Conservation (phyloP, 768 basidiomycete species). For the Cystobasidium ongulense region DNA sequence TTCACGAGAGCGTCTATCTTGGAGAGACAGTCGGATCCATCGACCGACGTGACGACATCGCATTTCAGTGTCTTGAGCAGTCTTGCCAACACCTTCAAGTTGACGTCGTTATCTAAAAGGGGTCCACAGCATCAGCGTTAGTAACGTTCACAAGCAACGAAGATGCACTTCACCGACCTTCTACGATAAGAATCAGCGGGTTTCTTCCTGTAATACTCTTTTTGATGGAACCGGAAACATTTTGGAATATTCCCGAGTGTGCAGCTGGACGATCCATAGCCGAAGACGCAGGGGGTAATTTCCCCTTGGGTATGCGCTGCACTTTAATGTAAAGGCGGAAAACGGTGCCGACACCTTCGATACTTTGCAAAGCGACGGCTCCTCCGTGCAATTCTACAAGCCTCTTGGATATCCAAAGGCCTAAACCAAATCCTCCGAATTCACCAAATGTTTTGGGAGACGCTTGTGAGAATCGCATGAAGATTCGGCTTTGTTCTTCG, state of each 20-base stretch:
- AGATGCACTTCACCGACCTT: constrained; percentile 2
- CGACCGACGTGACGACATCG: constrained; percentile 19
- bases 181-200: not conserved
- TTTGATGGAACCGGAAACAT: not conserved
- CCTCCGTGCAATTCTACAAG: constrained; percentile 33
- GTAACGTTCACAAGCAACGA: not conserved
- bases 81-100: constrained; percentile 21
- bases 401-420: constrained; percentile 27
- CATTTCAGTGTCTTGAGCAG: constrained; percentile 28
- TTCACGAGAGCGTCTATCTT: constrained; percentile 17
- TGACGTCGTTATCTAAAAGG: constrained; percentile 29
- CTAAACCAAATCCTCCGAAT: constrained; percentile 32
- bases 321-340: constrained; percentile 28
- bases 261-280: not conserved
- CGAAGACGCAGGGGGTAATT: not conserved
- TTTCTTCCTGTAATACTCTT: not conserved
- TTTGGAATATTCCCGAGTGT: not conserved
- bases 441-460: constrained; percentile 31
- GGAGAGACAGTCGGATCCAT: constrained; percentile 11
- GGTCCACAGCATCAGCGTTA: not conserved
- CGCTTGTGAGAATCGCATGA: constrained; percentile 32
- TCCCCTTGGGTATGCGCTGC: not conserved
- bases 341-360: constrained; percentile 28
- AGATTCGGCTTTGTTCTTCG: constrained; percentile 29
- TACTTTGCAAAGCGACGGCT: constrained; percentile 13